Evolutionary conservation across 208 protist species (phyloP).

Genomic region (Trichomonas tenax): DNA sequence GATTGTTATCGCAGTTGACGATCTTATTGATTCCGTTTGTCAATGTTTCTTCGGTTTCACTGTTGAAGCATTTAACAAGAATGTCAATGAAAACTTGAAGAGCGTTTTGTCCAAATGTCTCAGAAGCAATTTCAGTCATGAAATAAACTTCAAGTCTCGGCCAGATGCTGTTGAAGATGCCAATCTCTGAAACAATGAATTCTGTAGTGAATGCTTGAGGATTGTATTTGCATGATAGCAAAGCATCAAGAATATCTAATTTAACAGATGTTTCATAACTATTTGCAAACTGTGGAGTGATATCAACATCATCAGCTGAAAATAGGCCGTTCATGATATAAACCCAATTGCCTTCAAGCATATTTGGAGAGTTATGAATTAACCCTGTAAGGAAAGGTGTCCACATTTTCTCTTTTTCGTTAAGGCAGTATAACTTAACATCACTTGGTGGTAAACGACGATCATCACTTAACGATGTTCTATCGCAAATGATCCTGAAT

Average conservation of each 20-base stretch:
- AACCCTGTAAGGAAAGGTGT: neutral
- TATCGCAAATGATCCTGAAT: neutral
- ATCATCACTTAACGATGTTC: neutral
- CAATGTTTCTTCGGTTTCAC: neutral
- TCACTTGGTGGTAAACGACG: neutral
- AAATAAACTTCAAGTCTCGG: neutral
- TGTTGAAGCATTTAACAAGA: neutral
- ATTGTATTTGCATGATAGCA: neutral
- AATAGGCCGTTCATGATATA: neutral
- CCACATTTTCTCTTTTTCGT: neutral
- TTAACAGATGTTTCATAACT: neutral
- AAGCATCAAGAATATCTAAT: neutral
- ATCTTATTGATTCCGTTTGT: neutral
- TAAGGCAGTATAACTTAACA: neutral
- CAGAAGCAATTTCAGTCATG: neutral
- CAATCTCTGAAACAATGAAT: neutral
- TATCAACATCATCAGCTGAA: neutral
- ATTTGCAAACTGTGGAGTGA: neutral
- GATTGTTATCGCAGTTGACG: neutral
- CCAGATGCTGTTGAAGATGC: neutral
- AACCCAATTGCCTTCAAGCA: neutral
- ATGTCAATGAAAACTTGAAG: neutral
- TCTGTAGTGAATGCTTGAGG: neutral
- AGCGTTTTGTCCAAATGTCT: neutral
- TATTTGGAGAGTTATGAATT: neutral